These are phyloP conservation scores for Pisolithus sp. DNA, from an alignment of 768 basidiomycete genomes.

Conservation along the genomic window DNA sequence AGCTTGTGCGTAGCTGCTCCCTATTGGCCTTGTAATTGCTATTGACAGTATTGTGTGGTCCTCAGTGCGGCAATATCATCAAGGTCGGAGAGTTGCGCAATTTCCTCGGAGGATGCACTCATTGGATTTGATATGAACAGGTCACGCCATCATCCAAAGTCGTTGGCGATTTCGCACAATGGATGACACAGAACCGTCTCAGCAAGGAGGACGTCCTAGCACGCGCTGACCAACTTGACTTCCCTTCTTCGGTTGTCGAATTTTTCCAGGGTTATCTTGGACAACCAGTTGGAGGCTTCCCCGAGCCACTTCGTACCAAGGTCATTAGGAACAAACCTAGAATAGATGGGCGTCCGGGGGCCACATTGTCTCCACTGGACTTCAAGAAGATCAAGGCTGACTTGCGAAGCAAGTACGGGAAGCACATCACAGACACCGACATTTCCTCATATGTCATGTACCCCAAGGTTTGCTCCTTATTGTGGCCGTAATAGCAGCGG, in stretches of 20 bases:
- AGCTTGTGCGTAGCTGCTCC: constrained; percentile 55
- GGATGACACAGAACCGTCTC: constrained; percentile 95
- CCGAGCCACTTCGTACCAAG: constrained; percentile 86
- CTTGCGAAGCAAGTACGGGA: constrained; percentile 88
- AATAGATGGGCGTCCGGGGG: constrained; percentile 91
- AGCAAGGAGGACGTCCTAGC: constrained; percentile 81
- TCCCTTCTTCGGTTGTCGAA: constrained; percentile 94
- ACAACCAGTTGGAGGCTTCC: constrained; percentile 97
- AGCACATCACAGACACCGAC: constrained; percentile 89
- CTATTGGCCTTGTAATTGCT: background rate
- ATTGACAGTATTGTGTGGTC: constrained; percentile 6
- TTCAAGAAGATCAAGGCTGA: constrained; percentile 96
- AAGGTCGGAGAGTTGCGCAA: constrained; percentile 44
- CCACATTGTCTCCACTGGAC: constrained; percentile 80
- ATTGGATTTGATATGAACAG: constrained; percentile 24
- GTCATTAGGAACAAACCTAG: constrained; percentile 91
- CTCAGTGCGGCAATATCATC: constrained; percentile 91
- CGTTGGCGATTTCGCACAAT: constrained; percentile 98
- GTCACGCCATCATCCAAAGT: constrained; percentile 99
- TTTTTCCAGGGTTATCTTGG: constrained; percentile 99
- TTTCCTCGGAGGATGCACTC: background rate
- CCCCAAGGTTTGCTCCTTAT: constrained; percentile 62
- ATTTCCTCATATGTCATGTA: constrained; percentile 98
- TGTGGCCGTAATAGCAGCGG: constrained; percentile 2
- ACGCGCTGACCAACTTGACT: constrained; percentile 86